Conservation (phyloP, 2,329 filamentous ascomycete species). For the Geosmithia morbida region DNA sequence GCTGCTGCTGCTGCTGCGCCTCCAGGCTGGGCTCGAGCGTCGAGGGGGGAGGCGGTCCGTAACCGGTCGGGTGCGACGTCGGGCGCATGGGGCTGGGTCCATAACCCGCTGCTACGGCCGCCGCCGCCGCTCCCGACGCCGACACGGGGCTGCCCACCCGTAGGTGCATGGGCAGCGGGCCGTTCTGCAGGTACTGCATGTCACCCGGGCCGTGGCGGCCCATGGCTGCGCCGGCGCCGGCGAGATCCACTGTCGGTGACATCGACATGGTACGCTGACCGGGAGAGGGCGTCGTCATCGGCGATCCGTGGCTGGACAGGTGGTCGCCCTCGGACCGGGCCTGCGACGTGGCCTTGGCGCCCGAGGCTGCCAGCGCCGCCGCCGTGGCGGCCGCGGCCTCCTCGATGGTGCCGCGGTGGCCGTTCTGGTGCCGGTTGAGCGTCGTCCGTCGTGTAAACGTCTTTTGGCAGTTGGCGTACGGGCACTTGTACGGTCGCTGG, state of each 20-base stretch:
- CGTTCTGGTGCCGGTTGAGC: constrained; percentile 86
- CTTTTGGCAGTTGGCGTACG: constrained; percentile 94
- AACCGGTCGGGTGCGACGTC: constrained; percentile 74
- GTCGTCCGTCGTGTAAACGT: constrained; percentile 95
- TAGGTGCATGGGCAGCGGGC: constrained; percentile 69
- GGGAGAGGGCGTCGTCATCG: constrained; percentile 69
- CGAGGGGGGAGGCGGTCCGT: constrained; percentile 71
- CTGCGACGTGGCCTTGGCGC: constrained; percentile 23
- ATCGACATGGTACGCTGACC: constrained; percentile 66
- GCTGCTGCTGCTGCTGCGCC: constrained; percentile 11
- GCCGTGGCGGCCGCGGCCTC: constrained; percentile 83
- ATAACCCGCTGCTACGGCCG: constrained; percentile 21
- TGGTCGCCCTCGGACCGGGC: constrained; percentile 57
- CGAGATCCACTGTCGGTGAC: constrained; percentile 65
- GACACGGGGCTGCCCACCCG: constrained; percentile 60
- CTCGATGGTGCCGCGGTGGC: constrained; percentile 89
- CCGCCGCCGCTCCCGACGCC: constrained; percentile 37
- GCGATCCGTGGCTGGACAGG: constrained; percentile 58
- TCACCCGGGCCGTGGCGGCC: constrained; percentile 44
- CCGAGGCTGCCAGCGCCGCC: constrained; percentile 56
- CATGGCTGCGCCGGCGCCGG: constrained; percentile 50
- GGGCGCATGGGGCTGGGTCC: constrained; percentile 37
- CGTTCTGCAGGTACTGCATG: constrained; percentile 60
- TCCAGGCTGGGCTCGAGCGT: constrained; percentile 78
- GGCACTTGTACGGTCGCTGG: constrained; percentile 93